Evolutionary conservation across 352 stramenopile genomes (phyloP).

Genomic region (Pseudoperonospora humuli): DNA sequence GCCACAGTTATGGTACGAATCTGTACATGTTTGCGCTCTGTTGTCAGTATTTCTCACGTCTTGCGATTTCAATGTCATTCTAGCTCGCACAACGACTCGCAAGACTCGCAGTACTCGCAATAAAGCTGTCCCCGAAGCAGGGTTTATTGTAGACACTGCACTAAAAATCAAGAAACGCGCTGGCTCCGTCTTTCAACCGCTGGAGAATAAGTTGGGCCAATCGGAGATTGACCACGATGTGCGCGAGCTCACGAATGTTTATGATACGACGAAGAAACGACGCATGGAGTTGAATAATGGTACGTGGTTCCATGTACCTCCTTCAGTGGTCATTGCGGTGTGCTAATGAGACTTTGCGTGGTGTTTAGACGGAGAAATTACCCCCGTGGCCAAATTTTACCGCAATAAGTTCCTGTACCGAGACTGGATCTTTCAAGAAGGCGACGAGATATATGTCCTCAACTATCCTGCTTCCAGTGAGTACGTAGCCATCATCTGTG

Average conservation of each 20-base stretch:
- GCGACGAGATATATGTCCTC: constrained; percentile 69
- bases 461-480: constrained; percentile 45
- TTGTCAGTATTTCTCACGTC: background rate
- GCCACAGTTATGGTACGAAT: constrained; percentile 31
- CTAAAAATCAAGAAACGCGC: constrained; percentile 68
- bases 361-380: constrained; percentile 25
- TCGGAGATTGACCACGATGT: constrained; percentile 70
- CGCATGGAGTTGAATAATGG: constrained; percentile 42
- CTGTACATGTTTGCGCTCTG: background rate
- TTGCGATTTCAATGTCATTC: background rate
- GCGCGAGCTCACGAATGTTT: constrained; percentile 42
- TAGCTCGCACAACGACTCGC: constrained; percentile 59
- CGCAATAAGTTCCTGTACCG: constrained; percentile 70
- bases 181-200: constrained; percentile 55
- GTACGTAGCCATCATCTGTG: constrained; percentile 64
- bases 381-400: constrained; percentile 55
- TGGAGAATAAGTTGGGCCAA: constrained; percentile 64
- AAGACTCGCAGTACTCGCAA: constrained; percentile 68
- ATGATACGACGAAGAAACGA: constrained; percentile 56
- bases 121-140: constrained; percentile 35
- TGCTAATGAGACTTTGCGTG: constrained; percentile 15
- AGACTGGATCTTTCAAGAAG: constrained; percentile 70
- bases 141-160: constrained; percentile 36
- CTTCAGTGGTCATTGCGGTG: too few species aligned
- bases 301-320: constrained; percentile 6